These are phyloP conservation scores for Cardiospermum halicacabum DNA, from an alignment of 345 rosid species.

Conservation along the genomic window DNA sequence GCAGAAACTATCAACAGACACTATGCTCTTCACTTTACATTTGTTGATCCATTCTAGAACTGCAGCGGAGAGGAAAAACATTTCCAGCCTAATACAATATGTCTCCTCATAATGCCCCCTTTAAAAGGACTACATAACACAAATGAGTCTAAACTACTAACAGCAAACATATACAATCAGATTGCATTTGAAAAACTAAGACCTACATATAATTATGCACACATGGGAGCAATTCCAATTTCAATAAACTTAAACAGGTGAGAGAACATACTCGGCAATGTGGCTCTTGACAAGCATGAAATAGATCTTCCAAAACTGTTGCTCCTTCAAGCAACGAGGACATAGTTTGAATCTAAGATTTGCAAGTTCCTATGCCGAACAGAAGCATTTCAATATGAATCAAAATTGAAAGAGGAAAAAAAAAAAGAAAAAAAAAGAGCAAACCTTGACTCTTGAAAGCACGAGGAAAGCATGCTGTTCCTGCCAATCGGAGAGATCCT, in stretches of 20 bases:
- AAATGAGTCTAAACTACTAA: not conserved
- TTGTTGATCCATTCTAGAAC: not conserved
- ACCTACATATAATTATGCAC: not conserved
- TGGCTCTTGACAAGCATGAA: constrained; percentile 63
- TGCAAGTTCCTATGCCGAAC: constrained; percentile 58
- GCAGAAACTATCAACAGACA: not conserved
- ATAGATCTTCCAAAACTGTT: constrained; percentile 78
- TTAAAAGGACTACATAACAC: not conserved
- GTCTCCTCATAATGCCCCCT: not conserved
- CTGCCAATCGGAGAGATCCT: constrained; percentile 84
- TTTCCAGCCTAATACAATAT: not conserved
- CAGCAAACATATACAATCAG: not conserved
- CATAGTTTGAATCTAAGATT: constrained; percentile 75
- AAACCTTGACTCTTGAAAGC: constrained; percentile 65
- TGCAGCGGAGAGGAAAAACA: not conserved
- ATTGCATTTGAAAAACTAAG: not conserved
- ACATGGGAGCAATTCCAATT: not conserved
- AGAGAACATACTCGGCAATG: constrained; percentile 52
- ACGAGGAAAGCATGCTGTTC: constrained; percentile 64
- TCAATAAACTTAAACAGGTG: not conserved
- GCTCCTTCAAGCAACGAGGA: constrained; percentile 74
- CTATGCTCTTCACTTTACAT: not conserved
- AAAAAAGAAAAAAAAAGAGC: not conserved
- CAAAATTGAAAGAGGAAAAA: too few relatives aligned
- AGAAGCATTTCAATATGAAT: not conserved